Percentiles rank a stretch among this genome's conserved stretches.
These are phyloP conservation scores for Talaromyces pinophilus DNA, from an alignment of 2,329 filamentous ascomycete genomes.

Conservation along the genomic window DNA sequence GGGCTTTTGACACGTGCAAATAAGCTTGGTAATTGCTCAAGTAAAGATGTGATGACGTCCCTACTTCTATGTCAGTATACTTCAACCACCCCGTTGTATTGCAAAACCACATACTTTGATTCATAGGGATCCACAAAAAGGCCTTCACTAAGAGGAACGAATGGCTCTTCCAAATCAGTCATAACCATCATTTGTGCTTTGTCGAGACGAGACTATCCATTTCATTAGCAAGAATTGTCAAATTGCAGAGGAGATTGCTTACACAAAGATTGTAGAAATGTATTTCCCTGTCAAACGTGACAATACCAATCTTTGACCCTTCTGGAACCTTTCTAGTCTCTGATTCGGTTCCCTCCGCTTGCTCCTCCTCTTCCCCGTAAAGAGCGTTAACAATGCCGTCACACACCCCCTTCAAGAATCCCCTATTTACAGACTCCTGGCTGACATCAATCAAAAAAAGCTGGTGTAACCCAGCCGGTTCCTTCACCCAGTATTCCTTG, in stretches of 20 bases:
- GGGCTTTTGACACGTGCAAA: slow-evolving; percentile 88
- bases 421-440: slow-evolving; percentile 86
- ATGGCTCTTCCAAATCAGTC: slow-evolving; percentile 95
- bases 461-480: slow-evolving; percentile 83
- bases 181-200: slow-evolving; percentile 98
- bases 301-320: slow-evolving; percentile 86
- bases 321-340: slow-evolving; percentile 64
- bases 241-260: slow-evolving; percentile 42
- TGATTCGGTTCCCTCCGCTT: slow-evolving; percentile 45
- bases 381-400: slow-evolving; percentile 82
- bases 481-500: slow-evolving; percentile 97
- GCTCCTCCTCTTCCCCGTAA: slow-evolving; percentile 67
- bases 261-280: slow-evolving; percentile 96
- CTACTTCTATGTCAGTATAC: slow-evolving; percentile 36
- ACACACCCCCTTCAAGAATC: slow-evolving; percentile 86
- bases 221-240: slow-evolving; percentile 30
- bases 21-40: slow-evolving; percentile 78
- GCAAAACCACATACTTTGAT: slow-evolving; percentile 60
- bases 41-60: slow-evolving; percentile 80
- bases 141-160: slow-evolving; percentile 86
- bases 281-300: slow-evolving; percentile 94
- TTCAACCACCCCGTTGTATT: neutral
- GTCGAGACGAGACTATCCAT: slow-evolving; percentile 66
- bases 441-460: slow-evolving; percentile 93
- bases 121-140: slow-evolving; percentile 94